Evolutionary conservation across 345 rosid species (phyloP).

Genomic region (Passiflora organensis): DNA sequence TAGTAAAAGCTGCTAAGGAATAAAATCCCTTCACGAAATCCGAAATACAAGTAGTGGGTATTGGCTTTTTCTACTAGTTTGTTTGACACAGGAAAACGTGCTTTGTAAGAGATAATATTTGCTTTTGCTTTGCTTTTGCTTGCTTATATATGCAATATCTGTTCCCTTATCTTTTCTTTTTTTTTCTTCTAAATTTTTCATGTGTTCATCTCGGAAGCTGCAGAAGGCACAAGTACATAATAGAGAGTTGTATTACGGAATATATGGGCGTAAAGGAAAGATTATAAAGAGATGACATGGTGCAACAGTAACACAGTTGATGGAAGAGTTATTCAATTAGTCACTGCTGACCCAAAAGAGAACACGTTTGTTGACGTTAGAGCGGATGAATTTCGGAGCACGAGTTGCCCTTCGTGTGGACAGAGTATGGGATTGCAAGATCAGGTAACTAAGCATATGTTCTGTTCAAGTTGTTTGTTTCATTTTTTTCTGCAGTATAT

Average conservation of each 20-base stretch:
- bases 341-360: constrained; percentile 9
- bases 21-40: constrained; percentile 22
- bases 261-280: constrained; percentile 16
- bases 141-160: background rate
- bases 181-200: background rate
- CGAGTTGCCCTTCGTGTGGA: constrained; percentile 78
- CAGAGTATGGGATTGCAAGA: constrained; percentile 45
- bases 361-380: constrained; percentile 7
- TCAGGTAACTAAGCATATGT: constrained; percentile 45
- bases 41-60: constrained; percentile 21
- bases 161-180: background rate
- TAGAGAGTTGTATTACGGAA: constrained; percentile 8
- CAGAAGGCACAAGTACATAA: background rate
- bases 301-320: constrained; percentile 44
- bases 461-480: too few species aligned
- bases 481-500: background rate
- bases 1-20: constrained; percentile 21
- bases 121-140: background rate
- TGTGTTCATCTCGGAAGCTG: background rate
- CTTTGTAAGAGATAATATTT: constrained; percentile 12
- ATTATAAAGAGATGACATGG: constrained; percentile 53
- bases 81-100: constrained; percentile 23
- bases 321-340: constrained; percentile 27
- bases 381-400: constrained; percentile 2
- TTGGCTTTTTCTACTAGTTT: background rate